A percentile compares a stretch with the other conserved stretches of the same genome.
Evolutionary conservation across 352 stramenopile species (phyloP).

Genomic region (Phytopythium ostracodes): DNA sequence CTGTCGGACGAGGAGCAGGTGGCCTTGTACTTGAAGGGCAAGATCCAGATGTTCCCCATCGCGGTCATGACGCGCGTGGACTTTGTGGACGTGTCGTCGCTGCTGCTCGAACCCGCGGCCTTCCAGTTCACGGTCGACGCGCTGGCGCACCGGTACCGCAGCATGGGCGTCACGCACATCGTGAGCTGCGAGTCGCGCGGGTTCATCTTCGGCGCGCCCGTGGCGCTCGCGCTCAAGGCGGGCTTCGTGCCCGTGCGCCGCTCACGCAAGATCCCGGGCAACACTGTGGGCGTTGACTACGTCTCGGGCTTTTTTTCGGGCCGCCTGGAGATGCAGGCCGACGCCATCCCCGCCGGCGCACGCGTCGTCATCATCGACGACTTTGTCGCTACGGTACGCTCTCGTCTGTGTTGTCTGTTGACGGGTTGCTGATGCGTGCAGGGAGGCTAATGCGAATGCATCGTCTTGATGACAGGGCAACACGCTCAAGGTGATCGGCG

Average conservation of each 20-base stretch:
- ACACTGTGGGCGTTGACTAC: conserved; percentile 80
- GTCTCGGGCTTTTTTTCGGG: conserved; percentile 68
- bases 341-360: conserved; percentile 62
- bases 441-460: conserved; percentile 4
- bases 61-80: conserved; percentile 49
- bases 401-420: background rate
- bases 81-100: conserved; percentile 71
- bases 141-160: conserved; percentile 53
- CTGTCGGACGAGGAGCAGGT: conserved; percentile 49
- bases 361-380: conserved; percentile 82
- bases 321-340: conserved; percentile 78
- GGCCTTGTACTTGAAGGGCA: conserved; percentile 52
- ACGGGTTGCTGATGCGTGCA: background rate
- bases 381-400: conserved; percentile 62
- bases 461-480: conserved; percentile 41
- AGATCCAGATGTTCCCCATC: conserved; percentile 66
- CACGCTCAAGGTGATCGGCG: conserved; percentile 74
- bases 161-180: conserved; percentile 67
- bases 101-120: conserved; percentile 62
- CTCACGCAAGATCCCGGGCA: conserved; percentile 51
- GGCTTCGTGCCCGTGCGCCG: conserved; percentile 74
- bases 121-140: conserved; percentile 77
- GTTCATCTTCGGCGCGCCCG: conserved; percentile 77
- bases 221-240: conserved; percentile 59
- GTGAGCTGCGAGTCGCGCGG: conserved; percentile 75